phyloP scores from a whole-genome alignment of 2,329 filamentous ascomycete species.

The Apiospora hydei region DNA sequence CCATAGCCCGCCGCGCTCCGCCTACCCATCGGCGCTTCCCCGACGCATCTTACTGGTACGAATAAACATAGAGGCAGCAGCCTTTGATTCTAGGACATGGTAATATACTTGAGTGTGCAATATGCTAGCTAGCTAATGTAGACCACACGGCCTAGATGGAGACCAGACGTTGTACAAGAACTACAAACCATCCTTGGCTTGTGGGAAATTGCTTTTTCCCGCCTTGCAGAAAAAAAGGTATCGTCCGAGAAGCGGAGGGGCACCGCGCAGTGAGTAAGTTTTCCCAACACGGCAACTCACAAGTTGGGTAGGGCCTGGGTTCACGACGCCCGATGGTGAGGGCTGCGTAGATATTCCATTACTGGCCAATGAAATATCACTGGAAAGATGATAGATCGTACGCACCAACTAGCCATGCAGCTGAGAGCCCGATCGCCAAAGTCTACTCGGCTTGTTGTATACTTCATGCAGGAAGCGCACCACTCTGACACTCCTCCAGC shows the following conservation, averaged over 20 bases:
- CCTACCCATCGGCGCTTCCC: not conserved
- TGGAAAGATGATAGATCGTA: slow-evolving; percentile 14
- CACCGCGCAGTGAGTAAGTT: not conserved
- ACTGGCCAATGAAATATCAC: not conserved
- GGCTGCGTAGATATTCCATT: not conserved
- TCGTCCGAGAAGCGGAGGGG: not conserved
- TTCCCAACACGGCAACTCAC: not conserved
- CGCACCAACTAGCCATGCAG: not conserved
- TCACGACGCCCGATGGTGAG: not conserved
- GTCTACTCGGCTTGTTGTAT: not conserved
- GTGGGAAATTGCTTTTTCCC: not conserved
- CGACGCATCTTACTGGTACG: not conserved
- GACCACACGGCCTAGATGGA: not conserved
- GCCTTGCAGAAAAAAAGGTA: not conserved
- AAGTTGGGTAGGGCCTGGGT: not conserved
- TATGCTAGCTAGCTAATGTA: not conserved
- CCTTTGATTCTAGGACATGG: not conserved
- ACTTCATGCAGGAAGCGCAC: not conserved
- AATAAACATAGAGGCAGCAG: not conserved
- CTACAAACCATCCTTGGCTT: not conserved
- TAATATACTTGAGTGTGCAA: too few species aligned
- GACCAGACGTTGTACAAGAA: not conserved
- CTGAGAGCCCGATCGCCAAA: not conserved
- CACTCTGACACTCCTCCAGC: not conserved
- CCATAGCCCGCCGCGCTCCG: not conserved